These are phyloP conservation scores for Lanmaoa rubissima DNA, from an alignment of 768 basidiomycete species.

Conservation along the genomic window DNA sequence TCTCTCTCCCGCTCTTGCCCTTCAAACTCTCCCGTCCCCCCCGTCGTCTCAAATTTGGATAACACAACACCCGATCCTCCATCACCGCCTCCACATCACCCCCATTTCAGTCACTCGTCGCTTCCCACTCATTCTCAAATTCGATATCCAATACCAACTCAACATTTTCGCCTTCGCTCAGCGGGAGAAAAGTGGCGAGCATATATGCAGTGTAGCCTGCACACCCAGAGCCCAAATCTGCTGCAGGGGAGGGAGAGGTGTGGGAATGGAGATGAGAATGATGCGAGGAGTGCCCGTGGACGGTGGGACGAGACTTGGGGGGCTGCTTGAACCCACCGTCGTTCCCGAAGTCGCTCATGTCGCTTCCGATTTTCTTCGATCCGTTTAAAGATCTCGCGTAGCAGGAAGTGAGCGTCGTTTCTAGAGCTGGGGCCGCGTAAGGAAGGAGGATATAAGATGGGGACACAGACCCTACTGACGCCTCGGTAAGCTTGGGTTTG, in stretches of 20 bases:
- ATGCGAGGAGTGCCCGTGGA: neutral
- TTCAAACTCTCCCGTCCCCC: neutral
- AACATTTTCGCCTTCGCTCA: constrained; percentile 42
- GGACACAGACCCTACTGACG: constrained; percentile 8
- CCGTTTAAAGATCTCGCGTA: too few relatives aligned
- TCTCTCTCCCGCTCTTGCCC: too few relatives aligned
- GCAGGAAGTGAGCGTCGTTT: too few relatives aligned
- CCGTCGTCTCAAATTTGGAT: constrained; percentile 37
- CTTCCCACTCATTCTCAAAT: constrained; percentile 88
- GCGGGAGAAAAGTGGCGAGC: constrained; percentile 18
- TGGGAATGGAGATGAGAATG: neutral
- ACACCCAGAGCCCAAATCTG: neutral
- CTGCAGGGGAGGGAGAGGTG: neutral
- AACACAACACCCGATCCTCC: constrained; percentile 72
- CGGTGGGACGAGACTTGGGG: too few relatives aligned
- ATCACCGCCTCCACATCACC: constrained; percentile 78
- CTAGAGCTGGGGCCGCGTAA: constrained; percentile 19
- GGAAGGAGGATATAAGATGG: constrained; percentile 13
- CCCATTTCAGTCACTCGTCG: constrained; percentile 89
- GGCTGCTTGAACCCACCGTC: constrained; percentile 87
- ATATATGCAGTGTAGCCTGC: constrained; percentile 7
- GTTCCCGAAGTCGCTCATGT: constrained; percentile 45
- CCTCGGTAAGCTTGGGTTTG: constrained; percentile 25
- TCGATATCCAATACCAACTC: constrained; percentile 73
- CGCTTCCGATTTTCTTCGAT: too few relatives aligned